phyloP scores from a whole-genome alignment of 2,329 filamentous ascomycete species.

The Amauroascus verrucosus region DNA sequence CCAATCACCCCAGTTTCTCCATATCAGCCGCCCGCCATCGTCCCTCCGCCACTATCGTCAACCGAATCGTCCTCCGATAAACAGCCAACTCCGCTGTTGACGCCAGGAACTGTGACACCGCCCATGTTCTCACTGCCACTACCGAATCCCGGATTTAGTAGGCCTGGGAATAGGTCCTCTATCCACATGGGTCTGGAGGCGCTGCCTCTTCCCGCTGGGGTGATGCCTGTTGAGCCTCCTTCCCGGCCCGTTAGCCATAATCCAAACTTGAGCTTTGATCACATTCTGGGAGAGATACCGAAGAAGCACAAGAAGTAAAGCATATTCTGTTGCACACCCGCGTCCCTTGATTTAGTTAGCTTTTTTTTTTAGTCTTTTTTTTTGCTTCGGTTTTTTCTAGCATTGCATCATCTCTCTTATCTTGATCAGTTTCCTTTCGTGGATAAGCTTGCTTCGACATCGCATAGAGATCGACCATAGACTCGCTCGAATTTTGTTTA shows the following conservation, averaged over 20 bases:
- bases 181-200: slow-evolving; percentile 39
- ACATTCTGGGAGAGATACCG: slow-evolving; percentile 36
- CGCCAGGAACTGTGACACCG: slow-evolving; percentile 22
- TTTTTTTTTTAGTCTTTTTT: background rate
- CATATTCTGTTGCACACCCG: background rate
- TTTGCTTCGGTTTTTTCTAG: background rate
- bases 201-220: slow-evolving; percentile 34
- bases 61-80: slow-evolving; percentile 20
- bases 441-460: background rate
- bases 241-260: slow-evolving; percentile 34
- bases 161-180: slow-evolving; percentile 33
- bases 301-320: slow-evolving; percentile 24
- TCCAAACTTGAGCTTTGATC: slow-evolving; percentile 42
- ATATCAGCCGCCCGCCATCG: background rate
- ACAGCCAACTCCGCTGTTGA: slow-evolving; percentile 26
- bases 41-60: slow-evolving; percentile 16
- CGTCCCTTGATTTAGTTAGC: background rate
- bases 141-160: slow-evolving; percentile 17
- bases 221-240: slow-evolving; percentile 32
- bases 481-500: background rate
- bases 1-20: background rate
- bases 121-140: slow-evolving; percentile 29
- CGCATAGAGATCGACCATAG: background rate
- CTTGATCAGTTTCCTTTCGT: background rate
- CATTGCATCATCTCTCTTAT: background rate